phyloP scores from a whole-genome alignment of 1,284 basidiomycete genomes.

The Cystobasidium pallidum region DNA sequence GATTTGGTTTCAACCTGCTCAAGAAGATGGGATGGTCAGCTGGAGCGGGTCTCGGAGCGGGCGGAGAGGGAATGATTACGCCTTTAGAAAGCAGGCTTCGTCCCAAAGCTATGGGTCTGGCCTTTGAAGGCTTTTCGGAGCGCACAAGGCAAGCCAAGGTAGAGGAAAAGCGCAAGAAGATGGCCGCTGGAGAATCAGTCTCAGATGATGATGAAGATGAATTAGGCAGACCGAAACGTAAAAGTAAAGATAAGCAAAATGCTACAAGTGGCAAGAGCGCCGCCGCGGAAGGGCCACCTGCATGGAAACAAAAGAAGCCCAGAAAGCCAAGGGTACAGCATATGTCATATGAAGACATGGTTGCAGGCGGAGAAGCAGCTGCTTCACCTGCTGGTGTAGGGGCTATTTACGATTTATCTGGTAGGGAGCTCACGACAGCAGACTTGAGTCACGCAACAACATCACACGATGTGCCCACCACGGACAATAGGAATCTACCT shows the following conservation, averaged over 20 bases:
- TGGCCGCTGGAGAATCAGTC: constrained; percentile 43
- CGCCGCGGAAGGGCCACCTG: constrained; percentile 61
- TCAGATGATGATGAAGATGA: constrained; percentile 51
- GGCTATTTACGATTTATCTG: constrained; percentile 87
- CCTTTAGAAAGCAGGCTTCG: constrained; percentile 84
- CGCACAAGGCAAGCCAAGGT: constrained; percentile 85
- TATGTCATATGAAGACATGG: constrained; percentile 92
- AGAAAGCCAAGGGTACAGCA: constrained; percentile 79
- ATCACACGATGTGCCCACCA: constrained; percentile 62
- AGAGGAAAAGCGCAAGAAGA: constrained; percentile 61
- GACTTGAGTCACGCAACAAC: constrained; percentile 51
- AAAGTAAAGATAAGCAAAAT: constrained; percentile 62
- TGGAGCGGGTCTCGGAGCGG: constrained; percentile 77
- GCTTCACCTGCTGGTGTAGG: constrained; percentile 67
- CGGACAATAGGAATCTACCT: constrained; percentile 81
- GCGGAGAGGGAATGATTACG: constrained; percentile 80
- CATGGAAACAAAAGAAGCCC: constrained; percentile 64
- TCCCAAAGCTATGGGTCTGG: constrained; percentile 78
- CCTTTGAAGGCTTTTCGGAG: constrained; percentile 81
- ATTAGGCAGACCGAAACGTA: constrained; percentile 47
- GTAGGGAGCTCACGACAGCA: constrained; percentile 29
- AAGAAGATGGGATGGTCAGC: constrained; percentile 90
- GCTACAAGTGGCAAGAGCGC: constrained; percentile 60
- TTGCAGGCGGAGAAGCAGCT: constrained; percentile 57
- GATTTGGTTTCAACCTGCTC: constrained; percentile 85